phyloP scores from a whole-genome alignment of 2,329 filamentous ascomycete species.

The Botrytis aclada region DNA sequence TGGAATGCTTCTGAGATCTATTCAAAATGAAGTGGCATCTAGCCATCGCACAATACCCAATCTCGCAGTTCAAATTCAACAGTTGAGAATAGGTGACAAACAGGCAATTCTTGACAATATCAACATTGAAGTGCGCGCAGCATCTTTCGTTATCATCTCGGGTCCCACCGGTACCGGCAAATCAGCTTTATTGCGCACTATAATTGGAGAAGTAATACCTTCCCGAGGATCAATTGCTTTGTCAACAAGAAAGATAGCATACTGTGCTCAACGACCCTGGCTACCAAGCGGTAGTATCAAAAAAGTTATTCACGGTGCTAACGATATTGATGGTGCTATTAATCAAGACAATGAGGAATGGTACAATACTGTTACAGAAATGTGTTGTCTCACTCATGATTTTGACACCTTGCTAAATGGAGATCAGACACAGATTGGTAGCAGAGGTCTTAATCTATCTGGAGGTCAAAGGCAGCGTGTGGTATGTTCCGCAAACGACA shows the following conservation, averaged over 20 bases:
- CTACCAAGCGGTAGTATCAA: conserved; percentile 39
- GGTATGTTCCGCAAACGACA: conserved; percentile 27
- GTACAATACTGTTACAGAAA: conserved; percentile 38
- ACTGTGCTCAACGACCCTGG: conserved; percentile 42
- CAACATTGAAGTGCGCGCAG: not conserved
- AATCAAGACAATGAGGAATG: conserved; percentile 28
- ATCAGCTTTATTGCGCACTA: conserved; percentile 33
- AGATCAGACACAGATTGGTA: conserved; percentile 42
- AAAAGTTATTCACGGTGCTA: conserved; percentile 35
- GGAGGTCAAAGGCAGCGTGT: conserved; percentile 46
- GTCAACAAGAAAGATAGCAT: conserved; percentile 36
- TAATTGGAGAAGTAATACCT: conserved; percentile 36
- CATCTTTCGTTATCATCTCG: conserved; percentile 20
- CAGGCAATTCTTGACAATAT: conserved; percentile 2
- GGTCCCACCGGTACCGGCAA: conserved; percentile 38
- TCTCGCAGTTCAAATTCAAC: not conserved
- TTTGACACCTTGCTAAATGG: conserved; percentile 36
- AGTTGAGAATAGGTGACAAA: not conserved
- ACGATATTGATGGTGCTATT: conserved; percentile 30
- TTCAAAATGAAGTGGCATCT: not conserved
- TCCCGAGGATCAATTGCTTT: conserved; percentile 33
- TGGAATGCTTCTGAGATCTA: conserved; percentile 4
- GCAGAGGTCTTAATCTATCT: conserved; percentile 44
- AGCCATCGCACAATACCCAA: not conserved
- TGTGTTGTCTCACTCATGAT: conserved; percentile 31